Conservation (phyloP, 345 rosid genomes). For the Sisymbrium altissimum region DNA sequence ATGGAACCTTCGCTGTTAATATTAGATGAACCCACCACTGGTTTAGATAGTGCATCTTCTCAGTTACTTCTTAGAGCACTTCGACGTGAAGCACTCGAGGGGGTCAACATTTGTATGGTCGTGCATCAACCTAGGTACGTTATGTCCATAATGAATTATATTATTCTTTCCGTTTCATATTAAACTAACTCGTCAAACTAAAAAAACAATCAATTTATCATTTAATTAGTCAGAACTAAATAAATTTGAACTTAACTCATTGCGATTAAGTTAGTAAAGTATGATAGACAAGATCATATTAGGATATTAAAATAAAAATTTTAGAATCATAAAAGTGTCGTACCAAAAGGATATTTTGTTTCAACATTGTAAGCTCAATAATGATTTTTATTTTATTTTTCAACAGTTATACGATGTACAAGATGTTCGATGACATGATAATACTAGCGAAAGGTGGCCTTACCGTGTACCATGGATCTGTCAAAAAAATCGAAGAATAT, state of each 20-base stretch:
- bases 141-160: no score
- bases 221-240: no score
- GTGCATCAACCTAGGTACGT: conserved; percentile 80
- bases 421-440: conserved; percentile 90
- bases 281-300: not conserved
- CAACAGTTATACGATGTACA: conserved; percentile 67
- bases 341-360: not conserved
- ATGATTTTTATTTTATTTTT: not conserved
- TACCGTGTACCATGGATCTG: conserved; percentile 74
- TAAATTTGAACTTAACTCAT: no score
- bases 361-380: not conserved
- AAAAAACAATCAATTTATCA: no score
- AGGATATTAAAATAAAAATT: not conserved
- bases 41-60: conserved; percentile 88
- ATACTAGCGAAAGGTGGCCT: conserved; percentile 89
- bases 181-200: no score
- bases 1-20: conserved; percentile 94
- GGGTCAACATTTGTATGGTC: conserved; percentile 87
- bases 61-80: conserved; percentile 77
- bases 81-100: conserved; percentile 88
- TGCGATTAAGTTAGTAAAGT: no score
- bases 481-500: conserved; percentile 78
- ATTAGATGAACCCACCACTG: conserved; percentile 89
- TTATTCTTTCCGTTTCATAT: no score
- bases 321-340: not conserved